Base-by-base conservation (phyloP, 768 basidiomycete genomes). In the Xerocomellus dryophilus region DNA sequence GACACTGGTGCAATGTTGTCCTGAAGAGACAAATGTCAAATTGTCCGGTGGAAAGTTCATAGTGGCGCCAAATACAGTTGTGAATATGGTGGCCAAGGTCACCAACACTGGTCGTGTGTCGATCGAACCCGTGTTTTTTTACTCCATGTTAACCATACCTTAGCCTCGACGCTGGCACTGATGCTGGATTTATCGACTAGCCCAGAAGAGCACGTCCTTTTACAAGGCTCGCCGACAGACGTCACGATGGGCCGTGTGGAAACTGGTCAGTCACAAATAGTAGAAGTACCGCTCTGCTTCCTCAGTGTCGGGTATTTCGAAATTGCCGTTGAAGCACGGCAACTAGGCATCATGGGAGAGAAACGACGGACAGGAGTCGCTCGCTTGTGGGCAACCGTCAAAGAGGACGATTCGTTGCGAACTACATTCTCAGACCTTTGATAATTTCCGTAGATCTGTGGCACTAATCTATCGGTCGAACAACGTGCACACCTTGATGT, bases 101-200 rank as follows among this genome's bases (percentile, higher is more conserved):
- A 78, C 76, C 7, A 94, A 93, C 61, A 66, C 81, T n/a, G 82
- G 81, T 34, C 59, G 90, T 92, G 67, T 58, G 91, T 73, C 11
- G 29, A 59, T 47, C 43, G 11, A 43, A 17, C 25, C 21, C n/a
- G 1, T 20, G 40, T 11, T 43, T 10, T 20, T 40, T 27, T 43
- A 21, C 50, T 45, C 32, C 18, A 6, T 44, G 45, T 50, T 59
- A 54, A 70, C 23, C 40, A 48, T 25, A 17, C 41, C 42, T 44
- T 44, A 91, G 88, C 77, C 12, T 75, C 75, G 34, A 63, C 81
- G 14, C 67, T 81, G 31, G 72, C 78, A 3, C 77, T 88, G 56
- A 75, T 77, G 3, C 59, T 87, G 58, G 79, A 83, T 63, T 58
- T 85, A 44, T 71, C 76, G 41, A 62, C 81, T 50, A 79, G 81